Conservation (phyloP, 139 green algal genomes). For the Diplosphaera chodatii region DNA sequence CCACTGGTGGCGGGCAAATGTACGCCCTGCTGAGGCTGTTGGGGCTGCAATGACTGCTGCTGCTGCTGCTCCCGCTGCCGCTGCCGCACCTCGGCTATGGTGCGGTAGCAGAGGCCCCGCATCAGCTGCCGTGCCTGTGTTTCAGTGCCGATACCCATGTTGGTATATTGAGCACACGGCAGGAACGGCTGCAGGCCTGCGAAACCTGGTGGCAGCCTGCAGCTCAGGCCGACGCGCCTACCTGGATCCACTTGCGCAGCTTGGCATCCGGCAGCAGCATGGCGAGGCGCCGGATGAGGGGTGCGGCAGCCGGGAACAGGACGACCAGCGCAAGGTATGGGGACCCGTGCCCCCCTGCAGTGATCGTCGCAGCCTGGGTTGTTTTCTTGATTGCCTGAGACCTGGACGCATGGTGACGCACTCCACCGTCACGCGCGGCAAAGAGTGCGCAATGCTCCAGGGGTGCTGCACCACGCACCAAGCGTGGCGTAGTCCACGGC, state of each 20-base stretch:
- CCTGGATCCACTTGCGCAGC: conserved; percentile 11
- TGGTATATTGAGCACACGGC: background rate
- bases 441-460: too few relatives aligned
- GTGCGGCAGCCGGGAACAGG: conserved; percentile 16
- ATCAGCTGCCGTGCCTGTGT: background rate
- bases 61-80: background rate
- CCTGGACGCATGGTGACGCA: too few relatives aligned
- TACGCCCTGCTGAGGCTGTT: background rate
- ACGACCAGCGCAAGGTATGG: conserved; percentile 8
- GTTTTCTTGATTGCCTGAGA: too few relatives aligned
- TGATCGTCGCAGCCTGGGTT: background rate
- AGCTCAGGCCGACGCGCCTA: background rate
- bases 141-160: too few relatives aligned
- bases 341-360: background rate
- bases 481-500: background rate
- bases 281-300: conserved; percentile 9
- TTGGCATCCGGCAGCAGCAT: conserved; percentile 14
- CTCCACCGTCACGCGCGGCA: too few relatives aligned
- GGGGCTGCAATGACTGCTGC: background rate
- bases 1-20: too few relatives aligned
- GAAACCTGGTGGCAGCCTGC: too few relatives aligned
- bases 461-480: background rate
- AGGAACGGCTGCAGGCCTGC: too few relatives aligned
- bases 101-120: background rate
- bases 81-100: background rate